These are phyloP conservation scores for Podospora australis DNA, from an alignment of 495 filamentous ascomycete species.

Conservation along the genomic window DNA sequence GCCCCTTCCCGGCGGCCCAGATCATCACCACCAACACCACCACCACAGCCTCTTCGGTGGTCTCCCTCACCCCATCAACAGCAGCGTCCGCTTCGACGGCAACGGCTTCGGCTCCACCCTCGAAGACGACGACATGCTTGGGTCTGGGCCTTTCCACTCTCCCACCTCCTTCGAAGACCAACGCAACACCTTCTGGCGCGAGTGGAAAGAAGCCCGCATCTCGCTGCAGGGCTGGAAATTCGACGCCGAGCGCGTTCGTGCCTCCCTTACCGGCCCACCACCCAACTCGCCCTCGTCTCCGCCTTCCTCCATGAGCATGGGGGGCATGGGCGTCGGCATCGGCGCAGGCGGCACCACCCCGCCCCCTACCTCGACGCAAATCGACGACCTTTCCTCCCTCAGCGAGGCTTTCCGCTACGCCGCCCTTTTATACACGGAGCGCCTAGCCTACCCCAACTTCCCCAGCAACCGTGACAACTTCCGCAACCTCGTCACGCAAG, in stretches of 20 bases:
- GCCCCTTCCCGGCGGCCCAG: constrained; percentile 8
- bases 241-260: constrained; percentile 42
- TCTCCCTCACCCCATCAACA: constrained; percentile 19
- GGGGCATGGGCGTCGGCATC: background rate
- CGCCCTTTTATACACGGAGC: constrained; percentile 84
- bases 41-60: constrained; percentile 20
- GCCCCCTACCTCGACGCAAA: constrained; percentile 29
- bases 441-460: constrained; percentile 70
- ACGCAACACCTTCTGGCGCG: constrained; percentile 67
- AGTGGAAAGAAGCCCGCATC: constrained; percentile 75
- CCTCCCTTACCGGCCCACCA: constrained; percentile 34
- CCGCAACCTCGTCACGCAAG: constrained; percentile 72
- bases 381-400: constrained; percentile 52
- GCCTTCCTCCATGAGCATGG: background rate
- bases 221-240: constrained; percentile 79
- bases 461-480: constrained; percentile 73
- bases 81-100: constrained; percentile 48
- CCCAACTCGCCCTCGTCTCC: constrained; percentile 1
- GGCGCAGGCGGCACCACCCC: constrained; percentile 11
- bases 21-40: constrained; percentile 9
- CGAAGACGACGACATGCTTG: constrained; percentile 39
- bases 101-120: constrained; percentile 52
- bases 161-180: constrained; percentile 43
- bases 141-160: constrained; percentile 23
- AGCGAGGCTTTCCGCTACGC: constrained; percentile 88